Percentiles rank a stretch among this genome's conserved stretches.
Conservation (phyloP, 768 basidiomycete species). For the Nidularia pulvinata region DNA sequence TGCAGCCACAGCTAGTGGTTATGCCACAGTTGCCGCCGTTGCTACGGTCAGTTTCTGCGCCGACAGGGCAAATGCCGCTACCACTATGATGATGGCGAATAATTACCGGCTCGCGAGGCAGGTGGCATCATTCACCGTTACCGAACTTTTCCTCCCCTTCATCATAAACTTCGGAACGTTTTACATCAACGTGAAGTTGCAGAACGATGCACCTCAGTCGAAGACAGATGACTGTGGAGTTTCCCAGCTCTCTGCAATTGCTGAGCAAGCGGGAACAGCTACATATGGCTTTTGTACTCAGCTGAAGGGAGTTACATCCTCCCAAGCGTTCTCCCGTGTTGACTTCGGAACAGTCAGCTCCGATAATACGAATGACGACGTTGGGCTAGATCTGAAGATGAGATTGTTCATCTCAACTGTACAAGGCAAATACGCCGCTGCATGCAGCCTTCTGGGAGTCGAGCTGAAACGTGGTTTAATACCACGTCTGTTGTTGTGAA, state of each 20-base stretch:
- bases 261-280: not conserved
- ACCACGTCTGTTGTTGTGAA: no score
- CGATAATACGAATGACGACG: not conserved
- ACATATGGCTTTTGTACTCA: not conserved
- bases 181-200: not conserved
- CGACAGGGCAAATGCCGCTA: not conserved
- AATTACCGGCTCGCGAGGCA: not conserved
- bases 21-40: not conserved
- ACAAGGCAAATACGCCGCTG: not conserved
- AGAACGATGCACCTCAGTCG: not conserved
- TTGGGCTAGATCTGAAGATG: not conserved
- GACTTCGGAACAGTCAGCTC: not conserved
- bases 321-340: not conserved
- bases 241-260: not conserved
- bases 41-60: not conserved
- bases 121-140: not conserved
- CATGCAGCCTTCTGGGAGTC: not conserved
- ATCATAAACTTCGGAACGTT: not conserved
- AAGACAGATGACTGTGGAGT: not conserved
- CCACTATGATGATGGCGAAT: not conserved
- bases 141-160: not conserved
- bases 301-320: not conserved
- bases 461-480: not conserved
- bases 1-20: not conserved
- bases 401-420: not conserved